A percentile compares a stretch with the other conserved stretches of the same genome.
These are phyloP conservation scores for Samsoniella hepiali DNA, from an alignment of 2,329 filamentous ascomycete genomes.

Conservation along the genomic window DNA sequence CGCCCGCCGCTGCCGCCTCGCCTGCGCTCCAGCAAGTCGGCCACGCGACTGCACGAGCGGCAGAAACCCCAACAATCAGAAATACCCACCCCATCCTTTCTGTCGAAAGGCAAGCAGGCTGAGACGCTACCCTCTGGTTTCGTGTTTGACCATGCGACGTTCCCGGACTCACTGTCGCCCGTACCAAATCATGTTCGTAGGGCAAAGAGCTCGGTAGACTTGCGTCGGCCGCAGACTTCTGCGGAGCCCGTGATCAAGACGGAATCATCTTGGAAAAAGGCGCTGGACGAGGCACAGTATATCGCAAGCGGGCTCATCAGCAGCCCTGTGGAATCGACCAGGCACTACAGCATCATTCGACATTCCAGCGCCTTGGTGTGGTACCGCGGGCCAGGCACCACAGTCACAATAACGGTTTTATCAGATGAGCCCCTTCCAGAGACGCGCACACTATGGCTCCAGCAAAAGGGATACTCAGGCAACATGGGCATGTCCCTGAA, in stretches of 20 bases:
- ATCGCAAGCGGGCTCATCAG: constrained; percentile 63
- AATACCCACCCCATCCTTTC: neutral
- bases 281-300: constrained; percentile 57
- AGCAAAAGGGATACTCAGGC: constrained; percentile 65
- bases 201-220: constrained; percentile 32
- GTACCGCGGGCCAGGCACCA: constrained; percentile 63
- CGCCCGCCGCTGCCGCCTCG: constrained; percentile 14
- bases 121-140: constrained; percentile 15
- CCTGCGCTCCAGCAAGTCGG: constrained; percentile 22
- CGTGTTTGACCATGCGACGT: constrained; percentile 15
- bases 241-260: constrained; percentile 19
- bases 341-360: constrained; percentile 63
- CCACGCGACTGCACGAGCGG: constrained; percentile 15
- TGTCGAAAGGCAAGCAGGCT: neutral
- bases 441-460: constrained; percentile 62
- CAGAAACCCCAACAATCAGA: neutral
- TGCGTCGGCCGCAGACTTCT: neutral
- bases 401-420: constrained; percentile 62
- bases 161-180: neutral
- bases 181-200: constrained; percentile 23
- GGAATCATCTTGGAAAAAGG: constrained; percentile 42
- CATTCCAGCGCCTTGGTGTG: constrained; percentile 63
- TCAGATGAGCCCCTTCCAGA: constrained; percentile 54
- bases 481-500: constrained; percentile 66
- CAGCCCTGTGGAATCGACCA: constrained; percentile 62